Conservation (phyloP, 1,139 yeast genomes). For the Sugiyamaella grinbergsii region DNA sequence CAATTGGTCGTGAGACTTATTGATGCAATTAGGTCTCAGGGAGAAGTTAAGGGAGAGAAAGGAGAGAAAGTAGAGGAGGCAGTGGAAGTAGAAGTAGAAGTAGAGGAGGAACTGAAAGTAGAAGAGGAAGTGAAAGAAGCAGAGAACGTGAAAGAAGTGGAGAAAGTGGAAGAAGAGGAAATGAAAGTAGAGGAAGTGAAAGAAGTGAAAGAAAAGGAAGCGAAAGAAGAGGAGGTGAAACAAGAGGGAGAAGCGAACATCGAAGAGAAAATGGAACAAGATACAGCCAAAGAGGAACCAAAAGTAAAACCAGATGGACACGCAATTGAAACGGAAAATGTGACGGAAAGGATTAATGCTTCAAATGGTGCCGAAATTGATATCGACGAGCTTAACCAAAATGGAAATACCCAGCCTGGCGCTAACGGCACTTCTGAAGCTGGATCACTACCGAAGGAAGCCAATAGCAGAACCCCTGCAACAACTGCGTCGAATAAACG, state of each 20-base stretch:
- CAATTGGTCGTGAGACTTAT: conserved; percentile 12
- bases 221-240: not conserved
- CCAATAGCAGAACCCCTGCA: too few relatives aligned
- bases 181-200: not conserved
- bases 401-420: not conserved
- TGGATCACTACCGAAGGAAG: not conserved
- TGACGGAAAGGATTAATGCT: not conserved
- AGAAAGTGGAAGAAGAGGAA: conserved; percentile 1
- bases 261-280: not conserved
- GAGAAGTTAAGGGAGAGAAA: not conserved
- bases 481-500: conserved; percentile 6
- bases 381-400: too few relatives aligned
- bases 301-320: not conserved
- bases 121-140: not conserved
- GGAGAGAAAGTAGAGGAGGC: not conserved
- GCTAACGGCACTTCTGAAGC: conserved; percentile 2
- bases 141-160: not conserved
- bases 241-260: not conserved
- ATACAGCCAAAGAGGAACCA: too few relatives aligned
- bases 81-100: conserved; percentile 1
- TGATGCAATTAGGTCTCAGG: not conserved
- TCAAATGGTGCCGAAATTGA: too few relatives aligned
- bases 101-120: not conserved
- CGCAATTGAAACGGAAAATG: not conserved
- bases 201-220: not conserved